A percentile compares a stretch with the other conserved stretches of the same genome.
phyloP scores from a whole-genome alignment of 805 yeast genomes.

The Metschnikowia kunwiensis region DNA sequence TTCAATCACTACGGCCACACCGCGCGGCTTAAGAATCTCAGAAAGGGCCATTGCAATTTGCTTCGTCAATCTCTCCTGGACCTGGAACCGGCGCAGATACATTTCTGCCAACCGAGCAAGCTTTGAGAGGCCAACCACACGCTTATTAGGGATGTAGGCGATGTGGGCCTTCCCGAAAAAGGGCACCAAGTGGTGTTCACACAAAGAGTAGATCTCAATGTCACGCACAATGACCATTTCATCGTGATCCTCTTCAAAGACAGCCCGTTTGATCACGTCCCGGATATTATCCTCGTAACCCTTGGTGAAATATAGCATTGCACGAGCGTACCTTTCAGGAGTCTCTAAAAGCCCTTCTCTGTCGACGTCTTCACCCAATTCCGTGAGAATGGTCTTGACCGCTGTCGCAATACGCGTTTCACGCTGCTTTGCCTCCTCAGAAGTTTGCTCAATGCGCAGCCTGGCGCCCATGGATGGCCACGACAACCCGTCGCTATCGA shows the following conservation, averaged over 20 bases:
- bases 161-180: slow-evolving; percentile 96
- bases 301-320: slow-evolving; percentile 92
- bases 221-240: slow-evolving; percentile 98
- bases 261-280: slow-evolving; percentile 91
- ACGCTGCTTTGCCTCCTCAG: slow-evolving; percentile 62
- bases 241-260: slow-evolving; percentile 96
- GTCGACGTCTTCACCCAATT: slow-evolving; percentile 85
- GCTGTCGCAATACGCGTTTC: slow-evolving; percentile 81
- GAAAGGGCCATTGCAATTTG: slow-evolving; percentile 95
- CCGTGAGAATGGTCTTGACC: slow-evolving; percentile 69
- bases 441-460: slow-evolving; percentile 63
- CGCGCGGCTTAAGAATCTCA: slow-evolving; percentile 88
- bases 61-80: slow-evolving; percentile 95
- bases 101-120: slow-evolving; percentile 95
- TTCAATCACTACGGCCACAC: slow-evolving; percentile 97
- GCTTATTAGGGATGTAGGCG: slow-evolving; percentile 94
- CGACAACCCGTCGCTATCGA: slow-evolving; percentile 85
- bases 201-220: slow-evolving; percentile 84
- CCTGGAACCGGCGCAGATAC: slow-evolving; percentile 94
- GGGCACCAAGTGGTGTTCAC: slow-evolving; percentile 98
- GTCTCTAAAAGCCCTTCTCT: slow-evolving; percentile 92
- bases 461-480: slow-evolving; percentile 94
- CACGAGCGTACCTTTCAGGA: slow-evolving; percentile 94
- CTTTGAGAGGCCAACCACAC: slow-evolving; percentile 88
- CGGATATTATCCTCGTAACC: slow-evolving; percentile 94